Base-by-base conservation (phyloP, 2,329 filamentous ascomycete genomes). In the Fusarium sp. region DNA sequence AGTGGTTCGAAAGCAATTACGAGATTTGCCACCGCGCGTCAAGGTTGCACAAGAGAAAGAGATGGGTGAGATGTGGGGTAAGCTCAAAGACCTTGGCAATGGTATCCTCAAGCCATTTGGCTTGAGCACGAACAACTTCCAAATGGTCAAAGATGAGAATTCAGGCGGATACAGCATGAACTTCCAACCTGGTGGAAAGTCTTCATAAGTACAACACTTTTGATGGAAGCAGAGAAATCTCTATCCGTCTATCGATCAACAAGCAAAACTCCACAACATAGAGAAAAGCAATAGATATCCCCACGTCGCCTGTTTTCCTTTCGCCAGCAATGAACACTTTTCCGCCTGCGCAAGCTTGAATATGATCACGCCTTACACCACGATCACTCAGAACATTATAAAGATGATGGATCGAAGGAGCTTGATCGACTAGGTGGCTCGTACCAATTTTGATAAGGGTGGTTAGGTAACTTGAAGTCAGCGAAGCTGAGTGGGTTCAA, bases 21-120 rank as follows among this genome's bases (percentile, higher is more conserved):
- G 83, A 15, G 81, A 83, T 22, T 79, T 98, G 39, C 92, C 93
- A 3, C 82, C 85, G 2, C 84, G 85, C 65, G 86, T 93, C 49
- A 92, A 95, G 68, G 87, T 86, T 19, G 94, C 94, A 2, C 93
- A 94, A 80, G 91, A 97, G 75, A 87, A 86, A 71, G 96, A 99
- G 80, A 93, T 96, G 87, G 90, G 87, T 4, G 95, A 99, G 81
- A 97, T 98, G 94, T 97, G 97, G 94, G 92, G 91, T 19, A 97
- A 98, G 82, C 80, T 99, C 73, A 97, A 97, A 77, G 89, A 92
- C 79, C 82, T 99, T 62, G 96, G 96, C 0, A 97, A 99, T 76
- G 93, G 94, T 2, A 88, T 99, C 17, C 78, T 99, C 50, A 97
- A 92, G 76, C 95, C 95, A 1, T 98, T 98, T 82, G 96, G 96